A percentile compares a stretch with the other conserved stretches of the same genome.
These are phyloP conservation scores for Misopates orontium DNA, from an alignment of 257 asterid genomes.

Conservation along the genomic window DNA sequence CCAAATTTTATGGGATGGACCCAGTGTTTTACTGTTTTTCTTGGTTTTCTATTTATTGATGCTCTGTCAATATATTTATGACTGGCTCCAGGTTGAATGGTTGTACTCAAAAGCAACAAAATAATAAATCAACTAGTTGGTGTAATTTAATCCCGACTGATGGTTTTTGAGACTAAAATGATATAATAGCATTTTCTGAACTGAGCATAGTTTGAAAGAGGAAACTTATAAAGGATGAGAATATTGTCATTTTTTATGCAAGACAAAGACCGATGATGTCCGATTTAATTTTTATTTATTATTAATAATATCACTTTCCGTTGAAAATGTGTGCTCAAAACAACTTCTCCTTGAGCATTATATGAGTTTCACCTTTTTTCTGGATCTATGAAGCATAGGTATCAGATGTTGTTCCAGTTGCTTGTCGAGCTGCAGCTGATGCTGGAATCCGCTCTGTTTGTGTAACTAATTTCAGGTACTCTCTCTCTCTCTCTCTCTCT, in stretches of 20 bases:
- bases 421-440: conserved; percentile 99
- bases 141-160: background rate
- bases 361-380: background rate
- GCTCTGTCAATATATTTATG: no score
- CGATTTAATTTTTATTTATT: background rate
- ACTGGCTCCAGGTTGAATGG: background rate
- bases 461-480: conserved; percentile 89
- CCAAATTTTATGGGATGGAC: no score
- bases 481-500: no score
- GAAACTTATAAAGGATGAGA: background rate
- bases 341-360: conserved; percentile 6
- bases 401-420: conserved; percentile 99
- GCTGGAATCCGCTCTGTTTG: conserved; percentile 96
- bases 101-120: background rate
- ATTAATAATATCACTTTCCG: background rate
- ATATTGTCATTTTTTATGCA: background rate
- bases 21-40: no score
- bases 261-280: background rate
- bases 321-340: background rate
- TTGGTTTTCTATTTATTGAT: no score
- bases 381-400: conserved; percentile 45
- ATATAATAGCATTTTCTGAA: background rate
- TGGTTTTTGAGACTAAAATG: background rate
- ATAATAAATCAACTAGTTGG: background rate
- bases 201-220: background rate